These are phyloP conservation scores for Aspergillus pseudoterreus DNA, from an alignment of 2,329 filamentous ascomycete genomes.

Conservation along the genomic window DNA sequence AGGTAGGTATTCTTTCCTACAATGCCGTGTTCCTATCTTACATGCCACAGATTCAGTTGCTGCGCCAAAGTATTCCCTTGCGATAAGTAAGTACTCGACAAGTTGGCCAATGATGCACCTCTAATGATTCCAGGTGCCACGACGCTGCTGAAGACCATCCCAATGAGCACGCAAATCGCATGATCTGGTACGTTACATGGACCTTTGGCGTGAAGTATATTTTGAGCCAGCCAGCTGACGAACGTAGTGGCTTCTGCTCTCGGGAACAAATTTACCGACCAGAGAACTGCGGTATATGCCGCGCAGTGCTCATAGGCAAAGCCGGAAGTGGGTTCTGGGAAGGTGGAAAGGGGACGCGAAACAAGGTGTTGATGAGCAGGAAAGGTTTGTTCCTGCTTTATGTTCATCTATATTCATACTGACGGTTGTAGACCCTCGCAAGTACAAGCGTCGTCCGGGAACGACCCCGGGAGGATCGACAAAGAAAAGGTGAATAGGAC, in stretches of 20 bases:
- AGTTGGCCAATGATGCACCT: background rate
- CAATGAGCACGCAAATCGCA: slow-evolving; percentile 77
- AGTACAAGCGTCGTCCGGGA: slow-evolving; percentile 61
- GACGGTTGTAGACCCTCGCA: slow-evolving; percentile 57
- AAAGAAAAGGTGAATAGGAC: slow-evolving; percentile 19
- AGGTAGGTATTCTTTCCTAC: background rate
- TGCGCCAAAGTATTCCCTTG: slow-evolving; percentile 56
- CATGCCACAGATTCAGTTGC: slow-evolving; percentile 47
- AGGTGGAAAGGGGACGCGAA: slow-evolving; percentile 77
- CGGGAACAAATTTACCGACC: slow-evolving; percentile 76
- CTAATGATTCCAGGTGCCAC: slow-evolving; percentile 58
- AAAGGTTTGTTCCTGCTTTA: slow-evolving; percentile 46
- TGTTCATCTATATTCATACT: slow-evolving; percentile 2
- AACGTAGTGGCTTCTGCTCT: slow-evolving; percentile 62
- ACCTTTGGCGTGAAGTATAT: background rate
- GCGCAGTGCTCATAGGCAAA: slow-evolving; percentile 65
- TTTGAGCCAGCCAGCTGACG: background rate
- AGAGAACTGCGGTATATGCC: slow-evolving; percentile 72
- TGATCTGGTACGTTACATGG: slow-evolving; percentile 60
- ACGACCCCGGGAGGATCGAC: slow-evolving; percentile 28
- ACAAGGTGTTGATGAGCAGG: slow-evolving; percentile 66
- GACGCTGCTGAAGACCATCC: slow-evolving; percentile 67
- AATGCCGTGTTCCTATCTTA: background rate
- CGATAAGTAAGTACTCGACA: slow-evolving; percentile 45
- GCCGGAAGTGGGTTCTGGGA: slow-evolving; percentile 75